Conservation (phyloP, 805 yeast species). For the Huiozyma sinensis region DNA sequence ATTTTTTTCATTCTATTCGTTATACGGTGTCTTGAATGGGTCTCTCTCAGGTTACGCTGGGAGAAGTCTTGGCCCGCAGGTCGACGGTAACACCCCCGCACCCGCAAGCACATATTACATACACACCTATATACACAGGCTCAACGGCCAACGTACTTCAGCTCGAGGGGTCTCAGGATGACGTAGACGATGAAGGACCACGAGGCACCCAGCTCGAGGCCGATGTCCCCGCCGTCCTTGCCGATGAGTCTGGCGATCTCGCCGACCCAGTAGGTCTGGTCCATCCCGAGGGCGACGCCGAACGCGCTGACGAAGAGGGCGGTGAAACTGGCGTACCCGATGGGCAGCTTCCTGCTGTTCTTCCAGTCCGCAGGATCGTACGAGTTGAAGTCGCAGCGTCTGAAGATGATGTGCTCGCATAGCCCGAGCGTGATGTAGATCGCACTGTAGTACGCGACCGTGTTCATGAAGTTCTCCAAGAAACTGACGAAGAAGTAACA, state of each 20-base stretch:
- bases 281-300: conserved; percentile 4
- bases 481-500: conserved; percentile 2
- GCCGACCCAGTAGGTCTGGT: conserved; percentile 3
- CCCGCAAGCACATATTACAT: too few relatives aligned
- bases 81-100: too few relatives aligned
- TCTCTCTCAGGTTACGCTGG: too few relatives aligned
- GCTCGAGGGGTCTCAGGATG: conserved; percentile 1
- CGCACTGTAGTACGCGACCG: conserved; percentile 2
- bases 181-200: conserved; percentile 3
- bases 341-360: neutral
- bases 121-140: too few relatives aligned
- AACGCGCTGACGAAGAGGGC: conserved; percentile 3
- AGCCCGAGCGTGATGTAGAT: neutral
- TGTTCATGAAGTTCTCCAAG: conserved; percentile 4
- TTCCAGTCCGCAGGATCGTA: conserved; percentile 1
- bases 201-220: conserved; percentile 2
- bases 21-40: too few relatives aligned
- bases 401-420: conserved; percentile 1
- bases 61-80: too few relatives aligned
- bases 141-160: conserved; percentile 3
- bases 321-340: conserved; percentile 1
- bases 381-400: neutral
- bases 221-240: conserved; percentile 3
- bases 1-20: too few relatives aligned
- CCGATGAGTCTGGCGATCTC: conserved; percentile 3